Evolutionary conservation across 208 protist genomes (phyloP), one percentile per base, ranked within the genome.

Genomic region (Crithidia sp.): DNA sequence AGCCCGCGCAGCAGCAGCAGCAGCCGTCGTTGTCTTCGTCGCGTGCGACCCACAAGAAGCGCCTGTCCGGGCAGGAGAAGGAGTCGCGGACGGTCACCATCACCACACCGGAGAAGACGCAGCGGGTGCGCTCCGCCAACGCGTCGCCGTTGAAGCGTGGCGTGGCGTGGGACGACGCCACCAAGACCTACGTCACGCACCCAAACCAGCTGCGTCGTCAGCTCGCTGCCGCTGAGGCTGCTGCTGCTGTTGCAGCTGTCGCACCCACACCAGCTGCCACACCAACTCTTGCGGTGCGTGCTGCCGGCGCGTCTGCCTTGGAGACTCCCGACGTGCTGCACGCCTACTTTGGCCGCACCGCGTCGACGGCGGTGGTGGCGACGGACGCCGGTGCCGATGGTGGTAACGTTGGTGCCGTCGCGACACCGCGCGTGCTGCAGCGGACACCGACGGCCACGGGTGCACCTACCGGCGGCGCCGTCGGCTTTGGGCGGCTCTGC

Each of bases 121-220:
- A 39, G 9, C 65, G 17, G 36, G n/a, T 45, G 4, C 57, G 58
- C 13, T 55, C 36, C 5, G 57, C 67, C 45, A 58, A 54, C 41
- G 64, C 59, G 3, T 71, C 74, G 14, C 66, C 66, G 28, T 3
- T 71, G 56, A 71, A 78, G 74, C 74, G 67, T 49, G 64, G 74
- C 14, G 66, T 62, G 49, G 74, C 74, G 43, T 78, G 74, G 74
- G 66, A 78, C 47, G 74, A 71, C 39, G 40, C 49, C 6, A 78
- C 74, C 4, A 50, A 59, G 1, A 78, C 53, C 41, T 78, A 78
- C 66, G 65, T 78, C n/a, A 78, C 74, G 2, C 74, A 78, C 50
- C 74, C 74, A 16, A 72, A 78, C 40, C 74, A 78, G 74, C 64
- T 9, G 5, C 74, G 66, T 7, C 74, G 74, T 19, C 74, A 73